Conservation (phyloP, 371 early-diverging fungal species). For the Syncephalastrum monosporum region DNA sequence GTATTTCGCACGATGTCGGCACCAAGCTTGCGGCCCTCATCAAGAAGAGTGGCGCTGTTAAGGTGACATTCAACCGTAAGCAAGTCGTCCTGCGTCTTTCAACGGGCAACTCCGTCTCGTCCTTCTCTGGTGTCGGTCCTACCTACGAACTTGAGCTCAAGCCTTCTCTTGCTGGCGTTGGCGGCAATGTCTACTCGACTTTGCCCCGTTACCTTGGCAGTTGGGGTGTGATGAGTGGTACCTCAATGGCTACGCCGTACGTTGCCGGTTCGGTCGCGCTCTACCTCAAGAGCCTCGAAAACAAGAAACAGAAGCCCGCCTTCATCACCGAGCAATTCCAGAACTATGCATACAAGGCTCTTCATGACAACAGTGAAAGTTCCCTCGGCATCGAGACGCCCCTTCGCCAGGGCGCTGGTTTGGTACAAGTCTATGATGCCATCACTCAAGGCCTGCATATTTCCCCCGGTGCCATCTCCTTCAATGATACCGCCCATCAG, state of each 20-base stretch:
- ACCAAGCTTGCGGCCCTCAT: slow-evolving; percentile 11
- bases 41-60: slow-evolving; percentile 11
- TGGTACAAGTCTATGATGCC: slow-evolving; percentile 64
- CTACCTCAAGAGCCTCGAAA: slow-evolving; percentile 35
- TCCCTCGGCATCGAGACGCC: slow-evolving; percentile 23
- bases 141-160: slow-evolving; percentile 30
- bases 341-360: slow-evolving; percentile 46
- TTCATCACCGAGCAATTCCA: slow-evolving; percentile 33
- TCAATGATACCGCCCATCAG: slow-evolving; percentile 60
- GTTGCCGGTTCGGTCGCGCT: slow-evolving; percentile 65
- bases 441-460: slow-evolving; percentile 48
- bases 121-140: slow-evolving; percentile 49
- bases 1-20: slow-evolving; percentile 28
- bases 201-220: slow-evolving; percentile 37
- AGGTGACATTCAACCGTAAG: slow-evolving; percentile 6
- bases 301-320: slow-evolving; percentile 14
- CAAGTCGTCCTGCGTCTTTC: slow-evolving; percentile 11
- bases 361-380: slow-evolving; percentile 17
- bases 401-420: slow-evolving; percentile 67
- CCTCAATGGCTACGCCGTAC: slow-evolving; percentile 74
- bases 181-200: slow-evolving; percentile 69
- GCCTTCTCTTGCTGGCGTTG: slow-evolving; percentile 63
- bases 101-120: slow-evolving; percentile 40
- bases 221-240: slow-evolving; percentile 64
- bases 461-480: slow-evolving; percentile 56